Base-by-base conservation (phyloP, 305 asterid genomes). In the Solanum aculeatissimum region DNA sequence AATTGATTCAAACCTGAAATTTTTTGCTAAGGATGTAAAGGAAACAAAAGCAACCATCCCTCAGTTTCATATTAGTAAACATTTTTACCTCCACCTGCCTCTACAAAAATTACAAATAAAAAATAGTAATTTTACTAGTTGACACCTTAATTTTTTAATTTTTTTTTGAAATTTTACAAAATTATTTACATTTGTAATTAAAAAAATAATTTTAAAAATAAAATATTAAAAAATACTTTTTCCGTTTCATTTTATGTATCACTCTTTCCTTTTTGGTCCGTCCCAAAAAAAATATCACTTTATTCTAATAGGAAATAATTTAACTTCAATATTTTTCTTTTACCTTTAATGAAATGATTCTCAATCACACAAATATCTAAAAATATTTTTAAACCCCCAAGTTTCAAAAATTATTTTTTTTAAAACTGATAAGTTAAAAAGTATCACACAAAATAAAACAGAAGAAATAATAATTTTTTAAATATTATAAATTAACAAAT, bases 1-100 rank as follows among this genome's bases (percentile, higher is more conserved):
- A n/a, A n/a, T n/a, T n/a, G n/a, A 16, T 54, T 54, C 4, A 3
- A 54, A 18, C 2, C 0, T 0, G 57, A 7, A 0, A 7, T 18
- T 21, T 54, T 54, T 54, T 21, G 19, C 8, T 54, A 18, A 54
- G 60, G 19, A 54, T 4, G 10, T 18, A 18, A 10, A 62, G 69
- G 19, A 62, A 62, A 12, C 1, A 9, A 7, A 62, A 62, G 23
- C 9, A 25, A 62, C 6, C 12, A 57, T 4, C 63, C 27, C 0
- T 55, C 63, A 0, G 13, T n/a, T 55, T 21, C 9, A n/a, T n/a
- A n/a, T 19, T n/a, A 57, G 14, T 60, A 1, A 9, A 21, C 4
- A 21, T 1, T 11, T 60, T 58, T 21, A 19, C 9, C 14, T 57
- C 9, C n/a, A 57, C 9, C 8, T 6, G 0, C 8, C 65, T 57